phyloP scores from a whole-genome alignment of 2,329 filamentous ascomycete species.

The Davidsoniella virescens region DNA sequence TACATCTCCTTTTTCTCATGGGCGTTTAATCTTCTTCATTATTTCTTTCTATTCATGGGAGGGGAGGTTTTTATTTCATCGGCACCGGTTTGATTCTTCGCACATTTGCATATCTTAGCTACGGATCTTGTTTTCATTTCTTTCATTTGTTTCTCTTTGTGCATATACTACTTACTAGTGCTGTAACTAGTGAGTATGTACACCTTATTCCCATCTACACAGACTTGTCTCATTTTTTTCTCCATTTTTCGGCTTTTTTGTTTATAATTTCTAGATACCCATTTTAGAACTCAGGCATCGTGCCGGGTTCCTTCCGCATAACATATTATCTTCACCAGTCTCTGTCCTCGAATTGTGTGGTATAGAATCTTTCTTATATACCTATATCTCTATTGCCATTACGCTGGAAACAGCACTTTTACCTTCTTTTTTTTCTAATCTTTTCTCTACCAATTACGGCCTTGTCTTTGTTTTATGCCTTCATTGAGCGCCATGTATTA shows the following conservation, averaged over 20 bases:
- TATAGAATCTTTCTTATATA: no score
- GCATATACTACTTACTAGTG: no score
- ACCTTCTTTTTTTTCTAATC: no score
- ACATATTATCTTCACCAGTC: not conserved
- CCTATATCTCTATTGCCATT: no score
- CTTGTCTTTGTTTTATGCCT: no score
- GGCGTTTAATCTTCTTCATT: not conserved
- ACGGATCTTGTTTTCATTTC: not conserved
- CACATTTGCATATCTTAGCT: not conserved
- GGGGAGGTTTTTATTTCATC: not conserved
- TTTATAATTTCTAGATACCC: conserved; percentile 8
- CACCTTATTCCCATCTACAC: no score
- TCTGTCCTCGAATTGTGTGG: not conserved
- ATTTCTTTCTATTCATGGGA: not conserved
- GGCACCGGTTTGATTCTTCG: not conserved
- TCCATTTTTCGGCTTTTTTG: not conserved
- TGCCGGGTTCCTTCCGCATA: not conserved
- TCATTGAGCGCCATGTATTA: no score
- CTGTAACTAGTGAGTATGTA: no score
- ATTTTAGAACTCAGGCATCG: not conserved
- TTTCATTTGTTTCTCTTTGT: not conserved
- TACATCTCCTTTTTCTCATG: not conserved
- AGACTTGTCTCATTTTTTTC: not conserved
- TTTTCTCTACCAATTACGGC: no score
- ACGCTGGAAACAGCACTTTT: no score